Evolutionary conservation across 2,329 filamentous ascomycete species (phyloP).

Genomic region (Zalaria sp.): DNA sequence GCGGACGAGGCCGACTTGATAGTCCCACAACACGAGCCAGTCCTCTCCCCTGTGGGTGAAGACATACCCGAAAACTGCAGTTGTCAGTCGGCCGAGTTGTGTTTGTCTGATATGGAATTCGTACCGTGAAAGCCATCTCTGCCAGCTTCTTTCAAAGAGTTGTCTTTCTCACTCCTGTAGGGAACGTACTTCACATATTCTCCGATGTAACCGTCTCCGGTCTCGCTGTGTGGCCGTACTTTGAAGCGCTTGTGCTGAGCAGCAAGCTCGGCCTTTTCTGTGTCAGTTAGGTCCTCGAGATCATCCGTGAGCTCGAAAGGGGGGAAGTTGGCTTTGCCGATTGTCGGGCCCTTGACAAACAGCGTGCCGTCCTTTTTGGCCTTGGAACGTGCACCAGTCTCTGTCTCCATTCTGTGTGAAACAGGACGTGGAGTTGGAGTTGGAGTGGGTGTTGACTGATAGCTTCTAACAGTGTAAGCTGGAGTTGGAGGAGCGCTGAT

Average conservation of each 20-base stretch:
- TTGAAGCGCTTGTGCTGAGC: constrained; percentile 48
- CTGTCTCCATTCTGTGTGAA: constrained; percentile 8
- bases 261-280: constrained; percentile 31
- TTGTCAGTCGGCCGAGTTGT: constrained; percentile 4
- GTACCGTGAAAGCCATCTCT: constrained; percentile 79
- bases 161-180: constrained; percentile 89
- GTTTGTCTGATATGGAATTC: constrained; percentile 8
- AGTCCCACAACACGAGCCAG: constrained; percentile 90
- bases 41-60: constrained; percentile 54
- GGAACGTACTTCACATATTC: constrained; percentile 55
- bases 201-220: constrained; percentile 24
- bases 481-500: constrained; percentile 13
- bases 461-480: constrained; percentile 10
- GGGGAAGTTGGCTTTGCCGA: constrained; percentile 57
- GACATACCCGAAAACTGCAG: constrained; percentile 66
- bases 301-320: constrained; percentile 52
- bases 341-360: constrained; percentile 46
- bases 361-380: constrained; percentile 51
- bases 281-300: constrained; percentile 9
- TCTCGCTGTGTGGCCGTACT: constrained; percentile 49
- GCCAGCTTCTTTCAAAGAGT: constrained; percentile 74
- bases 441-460: constrained; percentile 10
- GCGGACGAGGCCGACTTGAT: constrained; percentile 82
- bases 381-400: constrained; percentile 30
- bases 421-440: constrained; percentile 9